Conservation (phyloP, 75 land plant genomes). For the Pinus tabuliformis region DNA sequence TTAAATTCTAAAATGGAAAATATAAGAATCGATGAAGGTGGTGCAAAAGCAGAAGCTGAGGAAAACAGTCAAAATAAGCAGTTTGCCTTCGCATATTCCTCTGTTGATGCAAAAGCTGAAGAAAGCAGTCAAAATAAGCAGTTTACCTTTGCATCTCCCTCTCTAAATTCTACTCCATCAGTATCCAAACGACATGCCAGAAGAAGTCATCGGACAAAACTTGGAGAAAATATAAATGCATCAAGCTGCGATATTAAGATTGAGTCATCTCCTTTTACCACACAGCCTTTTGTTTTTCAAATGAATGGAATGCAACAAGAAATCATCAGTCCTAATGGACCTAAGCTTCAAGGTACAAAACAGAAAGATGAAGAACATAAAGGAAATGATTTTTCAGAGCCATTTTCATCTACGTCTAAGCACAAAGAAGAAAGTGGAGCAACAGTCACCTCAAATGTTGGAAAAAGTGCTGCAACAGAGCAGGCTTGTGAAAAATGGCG, state of each 20-base stretch:
- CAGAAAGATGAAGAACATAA: conserved; percentile 7
- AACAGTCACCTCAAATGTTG: conserved; percentile 14
- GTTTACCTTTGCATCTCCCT: conserved; percentile 60
- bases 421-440: conserved; percentile 4
- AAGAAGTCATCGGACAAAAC: conserved; percentile 35
- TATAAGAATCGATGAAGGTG: conserved; percentile 21
- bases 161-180: conserved; percentile 21
- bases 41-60: conserved; percentile 16
- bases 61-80: conserved; percentile 15
- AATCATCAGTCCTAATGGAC: neutral
- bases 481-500: conserved; percentile 98
- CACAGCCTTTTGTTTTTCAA: conserved; percentile 14
- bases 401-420: neutral
- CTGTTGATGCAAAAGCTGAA: conserved; percentile 18
- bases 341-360: conserved; percentile 1
- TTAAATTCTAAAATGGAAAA: conserved; percentile 22
- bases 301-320: conserved; percentile 11
- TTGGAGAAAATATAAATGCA: conserved; percentile 20
- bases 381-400: neutral
- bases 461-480: conserved; percentile 47
- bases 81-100: conserved; percentile 65
- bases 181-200: conserved; percentile 26
- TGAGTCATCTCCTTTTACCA: conserved; percentile 12
- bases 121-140: conserved; percentile 15
- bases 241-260: conserved; percentile 7